phyloP scores from a whole-genome alignment of 2,329 filamentous ascomycete genomes.

The Hyphodiscus sp. region DNA sequence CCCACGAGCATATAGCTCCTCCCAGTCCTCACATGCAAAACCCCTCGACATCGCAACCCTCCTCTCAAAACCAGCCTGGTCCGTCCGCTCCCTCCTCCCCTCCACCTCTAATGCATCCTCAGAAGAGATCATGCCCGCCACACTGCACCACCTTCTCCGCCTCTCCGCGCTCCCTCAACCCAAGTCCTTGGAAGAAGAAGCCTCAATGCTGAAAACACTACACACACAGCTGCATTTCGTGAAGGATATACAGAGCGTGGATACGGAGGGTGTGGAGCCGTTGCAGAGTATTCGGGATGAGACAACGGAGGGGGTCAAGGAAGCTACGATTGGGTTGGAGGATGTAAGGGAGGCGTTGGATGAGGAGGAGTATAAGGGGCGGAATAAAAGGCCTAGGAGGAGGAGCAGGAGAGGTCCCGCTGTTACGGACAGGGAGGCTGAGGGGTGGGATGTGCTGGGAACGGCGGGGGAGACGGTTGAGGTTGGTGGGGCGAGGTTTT shows the following conservation, averaged over 20 bases:
- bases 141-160: slow-evolving; percentile 78
- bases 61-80: slow-evolving; percentile 74
- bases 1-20: not conserved
- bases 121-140: slow-evolving; percentile 45
- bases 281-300: slow-evolving; percentile 78
- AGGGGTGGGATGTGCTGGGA: slow-evolving; percentile 28
- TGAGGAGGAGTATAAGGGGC: slow-evolving; percentile 55
- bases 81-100: slow-evolving; percentile 68
- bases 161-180: slow-evolving; percentile 83
- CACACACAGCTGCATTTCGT: slow-evolving; percentile 85
- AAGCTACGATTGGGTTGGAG: slow-evolving; percentile 53
- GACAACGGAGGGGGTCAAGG: slow-evolving; percentile 47
- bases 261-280: slow-evolving; percentile 67
- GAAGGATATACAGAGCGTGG: slow-evolving; percentile 72
- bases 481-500: slow-evolving; percentile 27
- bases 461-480: slow-evolving; percentile 27
- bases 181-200: slow-evolving; percentile 53
- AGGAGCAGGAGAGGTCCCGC: slow-evolving; percentile 16
- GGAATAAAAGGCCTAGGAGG: slow-evolving; percentile 26
- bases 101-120: slow-evolving; percentile 11
- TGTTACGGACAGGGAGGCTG: slow-evolving; percentile 14
- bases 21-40: not conserved
- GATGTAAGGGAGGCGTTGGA: slow-evolving; percentile 43
- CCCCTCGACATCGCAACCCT: slow-evolving; percentile 33
- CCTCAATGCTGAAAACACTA: slow-evolving; percentile 66